Conservation (phyloP, 371 early-diverging fungal species). For the Coemansia sp. region DNA sequence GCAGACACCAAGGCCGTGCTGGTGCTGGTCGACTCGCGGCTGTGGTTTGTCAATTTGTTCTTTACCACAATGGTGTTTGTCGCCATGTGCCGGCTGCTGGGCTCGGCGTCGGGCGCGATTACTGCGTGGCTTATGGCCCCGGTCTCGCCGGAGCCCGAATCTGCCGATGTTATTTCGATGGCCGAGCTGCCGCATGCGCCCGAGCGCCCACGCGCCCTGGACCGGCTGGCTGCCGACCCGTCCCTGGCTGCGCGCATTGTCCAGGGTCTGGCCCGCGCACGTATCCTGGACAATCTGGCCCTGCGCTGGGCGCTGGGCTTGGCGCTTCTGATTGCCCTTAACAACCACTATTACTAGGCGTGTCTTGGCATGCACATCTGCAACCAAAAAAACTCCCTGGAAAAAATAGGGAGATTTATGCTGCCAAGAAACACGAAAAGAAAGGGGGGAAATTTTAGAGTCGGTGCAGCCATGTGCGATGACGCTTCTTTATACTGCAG, state of each 20-base stretch:
- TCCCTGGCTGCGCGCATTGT: not conserved
- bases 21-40: constrained; percentile 50
- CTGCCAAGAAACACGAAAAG: not conserved
- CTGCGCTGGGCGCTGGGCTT: constrained; percentile 30
- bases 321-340: constrained; percentile 1
- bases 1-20: constrained; percentile 72
- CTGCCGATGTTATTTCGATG: constrained; percentile 13
- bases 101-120: constrained; percentile 56
- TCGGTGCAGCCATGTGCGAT: too few species aligned
- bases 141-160: not conserved
- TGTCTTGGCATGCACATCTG: not conserved
- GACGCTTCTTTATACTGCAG: not conserved
- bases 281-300: constrained; percentile 2
- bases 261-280: not conserved
- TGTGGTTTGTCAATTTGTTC: constrained; percentile 62
- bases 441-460: too few species aligned
- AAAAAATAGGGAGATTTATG: not conserved
- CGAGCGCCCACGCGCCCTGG: not conserved
- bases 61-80: constrained; percentile 59
- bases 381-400: not conserved
- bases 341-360: constrained; percentile 6
- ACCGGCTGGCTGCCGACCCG: not conserved
- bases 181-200: constrained; percentile 9
- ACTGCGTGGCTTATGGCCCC: constrained; percentile 52
- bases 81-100: constrained; percentile 57